Base-by-base conservation (phyloP, 1,284 basidiomycete genomes). In the Tremellales sp. region DNA sequence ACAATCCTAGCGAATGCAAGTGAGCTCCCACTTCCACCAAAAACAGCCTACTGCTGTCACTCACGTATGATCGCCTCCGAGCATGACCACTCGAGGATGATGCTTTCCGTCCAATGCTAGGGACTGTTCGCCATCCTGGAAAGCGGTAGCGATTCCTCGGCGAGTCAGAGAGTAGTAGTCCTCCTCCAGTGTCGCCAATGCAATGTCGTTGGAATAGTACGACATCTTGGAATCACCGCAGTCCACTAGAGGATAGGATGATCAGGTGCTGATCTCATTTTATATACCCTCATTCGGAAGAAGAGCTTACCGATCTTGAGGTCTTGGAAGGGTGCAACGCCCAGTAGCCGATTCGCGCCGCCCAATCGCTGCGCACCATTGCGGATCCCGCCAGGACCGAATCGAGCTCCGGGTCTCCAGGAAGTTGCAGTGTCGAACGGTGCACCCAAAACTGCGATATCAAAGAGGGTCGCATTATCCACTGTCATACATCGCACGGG, bases 361-460 rank as follows among this genome's bases (percentile, higher is more conserved):
- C 79, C 72, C 57, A 86, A 81, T 43, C 86, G 74, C 44, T 84
- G 76, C 60, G 83, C 84, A 4, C 85, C 86, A 8, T 83, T 82
- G 26, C 86, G 81, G 58, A 89, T 89, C 5, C 83, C 86, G 59
- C 79, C 80, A 2, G 86, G 87, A 9, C 87, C 87, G 73, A 89
- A 89, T 3, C 87, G 79, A 22, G 86, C 86, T 49, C 84, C 85
- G 43, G 84, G 79, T 48, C 86, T 74, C 60, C 85, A 87, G 1
- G 77, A 77, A 14, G 83, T 82, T 2, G 75, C 79, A 4, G 85
- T 87, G 60, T 89, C 87, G 61, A 89, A 87, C 0, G 86, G 87
- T 74, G 87, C 81, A 5, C 87, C 87, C 7, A 89, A 70, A 34
- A 90, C 67, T 1, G 85, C 59, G 7, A 61, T 48, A 35, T 61